A percentile compares a stretch with the other conserved stretches of the same genome.
phyloP scores from a whole-genome alignment of 805 yeast species.

The Lachancea mirantina region DNA sequence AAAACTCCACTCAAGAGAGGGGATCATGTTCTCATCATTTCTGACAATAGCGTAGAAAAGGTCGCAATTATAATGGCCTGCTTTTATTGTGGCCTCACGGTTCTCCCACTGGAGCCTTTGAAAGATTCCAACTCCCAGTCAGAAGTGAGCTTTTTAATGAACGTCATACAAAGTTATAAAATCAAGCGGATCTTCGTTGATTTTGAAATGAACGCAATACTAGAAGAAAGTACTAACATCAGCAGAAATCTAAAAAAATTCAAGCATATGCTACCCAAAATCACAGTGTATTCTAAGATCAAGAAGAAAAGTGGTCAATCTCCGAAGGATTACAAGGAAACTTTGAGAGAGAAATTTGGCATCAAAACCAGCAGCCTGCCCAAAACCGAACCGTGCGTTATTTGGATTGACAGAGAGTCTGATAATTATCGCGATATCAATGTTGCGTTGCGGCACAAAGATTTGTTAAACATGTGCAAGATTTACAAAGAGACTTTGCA shows the following conservation, averaged over 20 bases:
- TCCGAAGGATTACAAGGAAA: slow-evolving; percentile 16
- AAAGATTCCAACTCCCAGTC: slow-evolving; percentile 61
- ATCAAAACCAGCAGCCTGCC: slow-evolving; percentile 19
- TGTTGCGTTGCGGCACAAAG: slow-evolving; percentile 43
- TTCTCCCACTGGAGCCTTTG: slow-evolving; percentile 70
- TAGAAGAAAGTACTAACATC: slow-evolving; percentile 20
- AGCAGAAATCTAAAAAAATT: slow-evolving; percentile 21
- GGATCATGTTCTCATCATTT: slow-evolving; percentile 70
- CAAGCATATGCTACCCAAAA: slow-evolving; percentile 23
- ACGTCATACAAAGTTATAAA: slow-evolving; percentile 61
- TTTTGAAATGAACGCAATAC: slow-evolving; percentile 22
- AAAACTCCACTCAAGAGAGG: slow-evolving; percentile 62
- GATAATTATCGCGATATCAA: slow-evolving; percentile 23
- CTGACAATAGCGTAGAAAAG: slow-evolving; percentile 81
- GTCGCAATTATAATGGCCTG: slow-evolving; percentile 82
- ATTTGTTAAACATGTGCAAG: slow-evolving; percentile 72
- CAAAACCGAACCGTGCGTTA: slow-evolving; percentile 23
- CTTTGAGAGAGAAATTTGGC: slow-evolving; percentile 15
- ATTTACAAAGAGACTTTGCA: slow-evolving; percentile 89
- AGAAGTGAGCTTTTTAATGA: slow-evolving; percentile 61
- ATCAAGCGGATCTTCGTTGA: slow-evolving; percentile 71
- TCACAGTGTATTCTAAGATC: slow-evolving; percentile 27
- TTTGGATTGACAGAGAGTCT: slow-evolving; percentile 26
- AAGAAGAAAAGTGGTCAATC: slow-evolving; percentile 21
- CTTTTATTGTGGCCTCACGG: slow-evolving; percentile 55